phyloP scores from a whole-genome alignment of 306 rosid species.

The Corylus avellana region DNA sequence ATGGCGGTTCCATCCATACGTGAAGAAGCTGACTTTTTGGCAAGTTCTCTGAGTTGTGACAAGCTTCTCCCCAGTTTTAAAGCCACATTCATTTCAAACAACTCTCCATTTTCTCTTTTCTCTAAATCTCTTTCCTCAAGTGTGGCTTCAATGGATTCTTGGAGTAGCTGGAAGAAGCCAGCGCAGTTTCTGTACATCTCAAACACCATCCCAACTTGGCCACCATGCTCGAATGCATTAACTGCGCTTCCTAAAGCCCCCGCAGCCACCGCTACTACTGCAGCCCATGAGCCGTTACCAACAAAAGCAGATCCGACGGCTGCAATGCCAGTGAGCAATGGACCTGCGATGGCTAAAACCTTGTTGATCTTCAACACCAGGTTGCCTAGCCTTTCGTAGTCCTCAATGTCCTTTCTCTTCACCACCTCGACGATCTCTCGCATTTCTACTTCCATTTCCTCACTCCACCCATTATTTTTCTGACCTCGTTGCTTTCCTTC shows the following conservation, averaged over 20 bases:
- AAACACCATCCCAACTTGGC: constrained; percentile 72
- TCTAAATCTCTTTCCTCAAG: constrained; percentile 51
- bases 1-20: constrained; percentile 38
- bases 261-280: constrained; percentile 44
- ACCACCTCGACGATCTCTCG: too few relatives aligned
- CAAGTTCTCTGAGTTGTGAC: constrained; percentile 50
- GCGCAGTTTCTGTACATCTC: constrained; percentile 68
- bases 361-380: constrained; percentile 59
- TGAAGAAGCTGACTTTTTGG: constrained; percentile 43
- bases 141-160: constrained; percentile 44
- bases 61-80: constrained; percentile 67
- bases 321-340: constrained; percentile 68
- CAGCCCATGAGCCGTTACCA: constrained; percentile 35
- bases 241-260: constrained; percentile 55
- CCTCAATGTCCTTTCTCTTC: too few relatives aligned
- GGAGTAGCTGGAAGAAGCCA: constrained; percentile 52
- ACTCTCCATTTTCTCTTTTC: constrained; percentile 63
- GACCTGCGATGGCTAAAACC: constrained; percentile 61
- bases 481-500: too few relatives aligned
- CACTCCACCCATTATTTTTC: too few relatives aligned
- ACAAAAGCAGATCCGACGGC: constrained; percentile 51
- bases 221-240: constrained; percentile 65
- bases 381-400: too few relatives aligned
- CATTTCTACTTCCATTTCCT: too few relatives aligned
- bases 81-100: constrained; percentile 63